phyloP scores from a whole-genome alignment of 2,329 filamentous ascomycete genomes.

The Calonectria ilicicola region DNA sequence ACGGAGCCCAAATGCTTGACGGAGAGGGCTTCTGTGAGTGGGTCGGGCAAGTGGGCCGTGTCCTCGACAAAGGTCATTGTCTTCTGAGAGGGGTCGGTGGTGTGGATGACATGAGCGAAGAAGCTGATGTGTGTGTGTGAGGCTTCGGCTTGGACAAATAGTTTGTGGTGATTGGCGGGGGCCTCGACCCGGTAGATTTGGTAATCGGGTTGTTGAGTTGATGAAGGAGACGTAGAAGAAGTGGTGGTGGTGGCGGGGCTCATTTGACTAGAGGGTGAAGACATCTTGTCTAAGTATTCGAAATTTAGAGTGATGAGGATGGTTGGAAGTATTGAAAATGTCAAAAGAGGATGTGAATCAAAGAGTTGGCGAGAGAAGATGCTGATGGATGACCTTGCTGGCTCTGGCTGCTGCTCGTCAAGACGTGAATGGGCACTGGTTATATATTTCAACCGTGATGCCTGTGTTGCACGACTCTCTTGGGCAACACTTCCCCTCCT shows the following conservation, averaged over 20 bases:
- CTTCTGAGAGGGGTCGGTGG: background rate
- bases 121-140: slow-evolving; percentile 22
- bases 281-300: background rate
- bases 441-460: background rate
- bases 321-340: too few species aligned
- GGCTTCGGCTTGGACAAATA: slow-evolving; percentile 28
- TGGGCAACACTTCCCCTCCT: background rate
- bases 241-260: background rate
- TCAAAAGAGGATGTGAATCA: too few species aligned
- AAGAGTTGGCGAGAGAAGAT: background rate
- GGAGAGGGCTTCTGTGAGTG: slow-evolving; percentile 25
- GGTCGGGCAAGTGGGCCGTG: background rate
- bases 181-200: slow-evolving; percentile 36
- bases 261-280: background rate
- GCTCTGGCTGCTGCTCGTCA: background rate
- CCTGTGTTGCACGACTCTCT: background rate
- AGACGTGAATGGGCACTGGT: background rate
- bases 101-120: slow-evolving; percentile 20
- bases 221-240: background rate
- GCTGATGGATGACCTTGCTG: background rate
- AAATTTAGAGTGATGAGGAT: background rate
- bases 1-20: slow-evolving; percentile 37
- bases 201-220: slow-evolving; percentile 3
- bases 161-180: slow-evolving; percentile 30
- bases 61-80: slow-evolving; percentile 24